Conservation (phyloP, 768 basidiomycete species). For the Suillus luteus region DNA sequence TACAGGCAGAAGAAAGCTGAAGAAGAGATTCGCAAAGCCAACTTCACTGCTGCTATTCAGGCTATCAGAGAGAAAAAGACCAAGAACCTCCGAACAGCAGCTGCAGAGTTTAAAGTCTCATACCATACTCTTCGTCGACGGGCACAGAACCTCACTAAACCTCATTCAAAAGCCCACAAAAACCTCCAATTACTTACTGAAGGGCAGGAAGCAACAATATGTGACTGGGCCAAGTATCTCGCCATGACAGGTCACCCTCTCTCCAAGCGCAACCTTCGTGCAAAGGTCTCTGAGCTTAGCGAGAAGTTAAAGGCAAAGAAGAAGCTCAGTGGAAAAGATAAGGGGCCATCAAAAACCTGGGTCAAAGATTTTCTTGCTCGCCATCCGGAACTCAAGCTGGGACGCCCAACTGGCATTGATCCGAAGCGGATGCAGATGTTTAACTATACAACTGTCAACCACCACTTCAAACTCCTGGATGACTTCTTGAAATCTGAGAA, state of each 20-base stretch:
- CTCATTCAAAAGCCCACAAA: conserved; percentile 1
- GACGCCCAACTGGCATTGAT: no score
- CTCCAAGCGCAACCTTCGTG: neutral
- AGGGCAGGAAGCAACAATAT: neutral
- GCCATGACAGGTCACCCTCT: neutral
- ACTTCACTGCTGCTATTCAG: neutral
- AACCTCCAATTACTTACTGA: neutral
- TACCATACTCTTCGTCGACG: neutral
- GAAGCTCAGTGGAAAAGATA: no score
- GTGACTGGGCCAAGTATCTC: neutral
- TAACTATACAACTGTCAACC: no score
- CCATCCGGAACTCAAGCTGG: no score
- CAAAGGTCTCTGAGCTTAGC: conserved; percentile 2
- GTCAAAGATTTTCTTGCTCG: no score
- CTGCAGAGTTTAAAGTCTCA: neutral
- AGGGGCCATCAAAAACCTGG: no score
- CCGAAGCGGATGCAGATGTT: no score
- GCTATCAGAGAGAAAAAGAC: neutral
- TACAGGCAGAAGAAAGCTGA: no score
- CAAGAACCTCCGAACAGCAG: neutral
- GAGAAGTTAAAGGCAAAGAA: neutral
- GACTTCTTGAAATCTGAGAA: no score
- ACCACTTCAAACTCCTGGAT: no score
- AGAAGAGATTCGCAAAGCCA: neutral
- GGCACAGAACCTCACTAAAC: neutral